A percentile compares a stretch with the other conserved stretches of the same genome.
Evolutionary conservation across 202 grass and related monocot genomes (phyloP).

Genomic region (Schoenoplectus triqueter): DNA sequence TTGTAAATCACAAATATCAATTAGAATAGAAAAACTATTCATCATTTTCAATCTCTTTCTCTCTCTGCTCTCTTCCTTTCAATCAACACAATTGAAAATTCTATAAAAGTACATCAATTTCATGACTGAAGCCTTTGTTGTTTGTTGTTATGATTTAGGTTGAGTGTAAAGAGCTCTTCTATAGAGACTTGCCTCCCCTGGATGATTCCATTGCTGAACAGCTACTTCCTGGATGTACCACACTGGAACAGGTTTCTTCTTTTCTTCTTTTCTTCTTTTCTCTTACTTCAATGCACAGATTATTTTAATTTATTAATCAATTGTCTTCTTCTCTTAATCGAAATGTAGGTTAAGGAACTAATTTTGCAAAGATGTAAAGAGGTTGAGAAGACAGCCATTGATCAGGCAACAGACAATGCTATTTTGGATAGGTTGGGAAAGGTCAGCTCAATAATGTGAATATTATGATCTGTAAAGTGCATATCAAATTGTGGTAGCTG

Average conservation of each 20-base stretch:
- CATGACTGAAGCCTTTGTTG: slow-evolving; percentile 11
- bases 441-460: slow-evolving; percentile 44
- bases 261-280: slow-evolving; percentile 9
- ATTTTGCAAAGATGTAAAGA: slow-evolving; percentile 91
- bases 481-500: slow-evolving; percentile 2
- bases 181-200: slow-evolving; percentile 78
- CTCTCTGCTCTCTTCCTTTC: no score
- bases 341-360: slow-evolving; percentile 62
- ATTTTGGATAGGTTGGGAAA: slow-evolving; percentile 87
- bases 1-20: no score
- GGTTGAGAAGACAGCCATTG: slow-evolving; percentile 90
- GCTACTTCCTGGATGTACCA: slow-evolving; percentile 84
- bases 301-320: slow-evolving; percentile 22
- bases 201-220: slow-evolving; percentile 79
- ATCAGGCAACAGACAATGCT: slow-evolving; percentile 97
- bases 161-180: slow-evolving; percentile 97
- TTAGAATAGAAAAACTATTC: no score
- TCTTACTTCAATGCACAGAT: background rate
- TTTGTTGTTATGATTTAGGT: slow-evolving; percentile 58
- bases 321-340: slow-evolving; percentile 30
- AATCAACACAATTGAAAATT: no score
- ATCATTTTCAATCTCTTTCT: no score
- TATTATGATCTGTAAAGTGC: background rate
- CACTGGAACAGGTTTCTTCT: slow-evolving; percentile 68
- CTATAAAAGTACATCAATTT: slow-evolving; percentile 20